Base-by-base conservation (phyloP, 768 basidiomycete genomes). In the Collybia sordida region DNA sequence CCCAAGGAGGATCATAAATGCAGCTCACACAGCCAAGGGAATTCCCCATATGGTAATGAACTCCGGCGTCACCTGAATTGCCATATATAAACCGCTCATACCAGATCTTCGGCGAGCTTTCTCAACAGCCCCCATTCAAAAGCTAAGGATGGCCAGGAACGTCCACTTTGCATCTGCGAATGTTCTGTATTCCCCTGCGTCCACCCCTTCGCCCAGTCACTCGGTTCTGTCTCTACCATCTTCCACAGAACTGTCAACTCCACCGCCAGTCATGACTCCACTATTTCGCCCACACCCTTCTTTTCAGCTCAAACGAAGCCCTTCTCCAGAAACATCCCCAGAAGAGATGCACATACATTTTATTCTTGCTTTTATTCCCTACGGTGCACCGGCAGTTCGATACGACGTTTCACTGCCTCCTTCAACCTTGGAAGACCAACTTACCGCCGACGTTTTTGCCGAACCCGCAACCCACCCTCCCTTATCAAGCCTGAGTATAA, bases 381-480 rank as follows among this genome's bases (percentile, higher is more conserved):
- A 59, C 51, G 51, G 56, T 4, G 57, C 64, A 5, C 71, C 74
- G 6, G 52, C 64, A n/a, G 42, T 77, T 24, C 46, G 59, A 40
- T 74, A 73, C 57, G 70, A 79, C 58, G 51, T 79, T 40, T 62
- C 68, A 3, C 49, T 57, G 14, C 68, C 65, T 18, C 71, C 73
- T 15, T 67, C 66, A 1, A 50, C 58, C 8, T 53, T 59, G 45
- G 40, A 57, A 14, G 39, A 49, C 35, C 65, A 65, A 14, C 49
- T 65, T 23, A 53, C 67, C 0, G 37, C 57, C 36, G 50, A 62
- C 18, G 63, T 78, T 68, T 66, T 75, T 24, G 52, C 57, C 3
- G 72, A 74, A 56, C 62, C 71, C 1, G 74, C 75, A n/a, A 75
- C 75, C 6, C 62, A 70, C 12, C 77, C 76, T 4, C 72, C 74